These are phyloP conservation scores for Serendipita vermifera DNA, from an alignment of 768 basidiomycete species.

Conservation along the genomic window DNA sequence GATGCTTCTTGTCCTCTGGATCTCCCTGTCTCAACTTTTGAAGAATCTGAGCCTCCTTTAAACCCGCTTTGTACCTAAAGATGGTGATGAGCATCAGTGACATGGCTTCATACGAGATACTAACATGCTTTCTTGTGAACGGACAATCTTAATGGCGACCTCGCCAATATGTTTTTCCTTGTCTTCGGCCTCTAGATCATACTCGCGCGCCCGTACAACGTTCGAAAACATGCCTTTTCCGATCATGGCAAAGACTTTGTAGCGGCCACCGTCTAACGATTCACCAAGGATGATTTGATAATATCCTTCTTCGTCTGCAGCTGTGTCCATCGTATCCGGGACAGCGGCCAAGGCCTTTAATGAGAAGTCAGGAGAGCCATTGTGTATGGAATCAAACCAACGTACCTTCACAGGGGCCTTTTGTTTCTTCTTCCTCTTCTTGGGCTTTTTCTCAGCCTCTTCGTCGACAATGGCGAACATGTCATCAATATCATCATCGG, in stretches of 20 bases:
- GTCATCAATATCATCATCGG: constrained; percentile 83
- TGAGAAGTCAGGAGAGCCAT: background rate
- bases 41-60: constrained; percentile 84
- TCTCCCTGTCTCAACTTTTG: constrained; percentile 79
- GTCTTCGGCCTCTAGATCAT: constrained; percentile 40
- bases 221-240: constrained; percentile 99
- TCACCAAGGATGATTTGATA: constrained; percentile 91
- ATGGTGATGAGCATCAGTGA: constrained; percentile 10
- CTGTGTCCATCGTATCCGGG: constrained; percentile 70
- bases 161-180: constrained; percentile 46
- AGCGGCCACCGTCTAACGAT: constrained; percentile 79
- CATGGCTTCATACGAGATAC: constrained; percentile 23
- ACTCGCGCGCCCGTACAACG: constrained; percentile 78
- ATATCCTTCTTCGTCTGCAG: constrained; percentile 90
- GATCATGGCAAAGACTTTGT: constrained; percentile 88
- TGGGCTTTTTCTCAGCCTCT: constrained; percentile 33
- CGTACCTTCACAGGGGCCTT: constrained; percentile 34
- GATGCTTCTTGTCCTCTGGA: constrained; percentile 92
- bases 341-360: constrained; percentile 33
- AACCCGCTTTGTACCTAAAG: constrained; percentile 80
- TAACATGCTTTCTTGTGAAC: constrained; percentile 93
- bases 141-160: constrained; percentile 94
- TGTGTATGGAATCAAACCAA: constrained; percentile 12
- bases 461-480: constrained; percentile 69
- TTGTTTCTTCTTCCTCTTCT: constrained; percentile 48